phyloP scores from a whole-genome alignment of 176 grass and related monocot species.

The Ampelocalamus luodianensis region DNA sequence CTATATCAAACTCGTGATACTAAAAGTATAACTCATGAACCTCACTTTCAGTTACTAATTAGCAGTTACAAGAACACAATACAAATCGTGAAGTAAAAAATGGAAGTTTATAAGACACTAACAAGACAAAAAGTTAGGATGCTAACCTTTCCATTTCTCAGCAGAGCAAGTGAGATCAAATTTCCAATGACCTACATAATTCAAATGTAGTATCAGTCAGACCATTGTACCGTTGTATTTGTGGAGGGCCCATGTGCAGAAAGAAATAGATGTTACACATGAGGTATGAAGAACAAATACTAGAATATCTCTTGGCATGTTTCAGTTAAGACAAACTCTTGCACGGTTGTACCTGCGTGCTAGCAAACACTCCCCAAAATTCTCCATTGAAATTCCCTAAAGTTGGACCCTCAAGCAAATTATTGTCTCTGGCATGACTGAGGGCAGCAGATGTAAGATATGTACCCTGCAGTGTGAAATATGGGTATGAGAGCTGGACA shows the following conservation, averaged over 20 bases:
- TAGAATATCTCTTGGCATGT: slow-evolving; percentile 17
- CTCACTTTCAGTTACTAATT: not conserved
- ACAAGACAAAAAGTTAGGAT: not conserved
- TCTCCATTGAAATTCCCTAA: slow-evolving; percentile 93
- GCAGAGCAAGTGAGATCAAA: slow-evolving; percentile 85
- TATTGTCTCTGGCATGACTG: slow-evolving; percentile 79
- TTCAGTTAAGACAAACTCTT: not conserved
- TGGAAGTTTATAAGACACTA: not conserved
- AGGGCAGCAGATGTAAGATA: slow-evolving; percentile 89
- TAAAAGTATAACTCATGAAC: not conserved
- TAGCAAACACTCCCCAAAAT: slow-evolving; percentile 96
- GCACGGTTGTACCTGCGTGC: slow-evolving; percentile 65
- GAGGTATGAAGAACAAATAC: slow-evolving; percentile 22
- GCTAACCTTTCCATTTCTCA: slow-evolving; percentile 77
- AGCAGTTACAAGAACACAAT: not conserved
- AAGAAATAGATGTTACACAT: slow-evolving; percentile 18
- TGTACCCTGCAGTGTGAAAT: slow-evolving; percentile 61
- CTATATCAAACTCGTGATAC: not conserved
- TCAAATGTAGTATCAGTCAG: slow-evolving; percentile 30
- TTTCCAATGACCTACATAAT: slow-evolving; percentile 85
- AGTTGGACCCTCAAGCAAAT: slow-evolving; percentile 73
- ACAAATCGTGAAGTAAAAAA: not conserved
- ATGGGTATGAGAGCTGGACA: not conserved
- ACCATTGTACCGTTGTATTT: slow-evolving; percentile 23
- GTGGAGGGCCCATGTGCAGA: not conserved